Evolutionary conservation across 2,329 filamentous ascomycete genomes (phyloP), one percentile per base, ranked within the genome.

Genomic region (Pseudogymnoascus sp.): DNA sequence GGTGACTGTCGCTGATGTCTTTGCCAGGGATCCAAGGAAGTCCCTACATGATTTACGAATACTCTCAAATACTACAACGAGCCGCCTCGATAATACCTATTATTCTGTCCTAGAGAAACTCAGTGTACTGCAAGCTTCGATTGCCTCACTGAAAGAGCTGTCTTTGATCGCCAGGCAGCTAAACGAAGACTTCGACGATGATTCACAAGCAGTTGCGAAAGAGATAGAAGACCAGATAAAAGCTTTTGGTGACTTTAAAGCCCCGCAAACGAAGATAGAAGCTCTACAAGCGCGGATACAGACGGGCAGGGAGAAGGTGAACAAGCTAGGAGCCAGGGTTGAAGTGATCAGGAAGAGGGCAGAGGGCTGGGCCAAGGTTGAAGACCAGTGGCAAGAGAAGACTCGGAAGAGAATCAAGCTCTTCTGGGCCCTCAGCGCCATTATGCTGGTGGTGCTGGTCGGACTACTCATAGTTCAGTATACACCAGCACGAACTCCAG

Each of bases 71-170:
- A 75, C 79, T 21, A 84, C 86, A 23, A 89, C 86, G 14, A 80
- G 81, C 64, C 82, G 82, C 35, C 82, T 93, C 43, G 89, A 92
- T 72, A 83, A 88, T 63, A 87, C 87, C 2, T 92, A 92, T 75
- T 89, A 89, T 66, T 83, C 84, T 0, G 82, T 92, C 8, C 78
- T 91, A 31, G 86, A 90, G 71, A 90, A 88, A 70, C 80, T 89
- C 59, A 81, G 81, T 59, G 73, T 80, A 0, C 77, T 92, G 38
- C 86, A 87, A 61, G 81, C 78, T 67, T 90, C 85, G 0, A 82
- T 92, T 39, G 73, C 78, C 5, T 81, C 81, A 2, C 77, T 93
- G 29, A 86, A 85, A 69, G 84, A 88, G 67, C 79, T 93, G n/a
- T 84, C 87, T 0, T 77, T 77, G 31, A 78, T 83, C 68, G 86